Conservation (phyloP, 2,329 filamentous ascomycete genomes). For the Aspergillus unguis region DNA sequence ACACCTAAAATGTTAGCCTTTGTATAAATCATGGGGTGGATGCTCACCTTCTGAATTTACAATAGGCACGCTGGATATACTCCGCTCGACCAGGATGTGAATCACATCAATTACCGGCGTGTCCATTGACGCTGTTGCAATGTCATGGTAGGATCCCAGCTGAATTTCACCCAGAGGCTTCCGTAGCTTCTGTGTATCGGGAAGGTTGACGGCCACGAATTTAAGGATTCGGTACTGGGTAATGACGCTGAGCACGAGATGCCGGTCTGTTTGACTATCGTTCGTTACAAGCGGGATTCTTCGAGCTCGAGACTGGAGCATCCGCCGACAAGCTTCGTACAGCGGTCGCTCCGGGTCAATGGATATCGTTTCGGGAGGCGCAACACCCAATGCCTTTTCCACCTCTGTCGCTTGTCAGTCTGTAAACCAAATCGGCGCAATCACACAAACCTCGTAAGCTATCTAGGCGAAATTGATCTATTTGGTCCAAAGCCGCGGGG, state of each 20-base stretch:
- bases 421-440: neutral
- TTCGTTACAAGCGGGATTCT: slow-evolving; percentile 90
- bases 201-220: slow-evolving; percentile 94
- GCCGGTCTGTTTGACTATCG: slow-evolving; percentile 87
- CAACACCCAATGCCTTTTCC: slow-evolving; percentile 86
- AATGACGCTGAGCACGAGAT: slow-evolving; percentile 93
- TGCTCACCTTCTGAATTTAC: slow-evolving; percentile 66
- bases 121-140: slow-evolving; percentile 82
- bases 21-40: neutral
- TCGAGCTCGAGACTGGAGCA: slow-evolving; percentile 89
- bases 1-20: slow-evolving; percentile 44
- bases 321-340: slow-evolving; percentile 90
- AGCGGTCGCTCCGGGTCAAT: slow-evolving; percentile 86
- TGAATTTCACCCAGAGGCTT: slow-evolving; percentile 82
- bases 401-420: slow-evolving; percentile 63
- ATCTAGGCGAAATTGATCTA: slow-evolving; percentile 90
- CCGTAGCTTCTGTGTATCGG: slow-evolving; percentile 81
- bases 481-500: slow-evolving; percentile 79
- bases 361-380: slow-evolving; percentile 91
- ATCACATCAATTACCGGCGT: slow-evolving; percentile 93
- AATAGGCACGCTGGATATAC: slow-evolving; percentile 93
- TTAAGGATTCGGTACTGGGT: slow-evolving; percentile 98
- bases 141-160: slow-evolving; percentile 76
- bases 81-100: slow-evolving; percentile 84
- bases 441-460: slow-evolving; percentile 73